Evolutionary conservation across 2,329 filamentous ascomycete genomes (phyloP).

Genomic region (Chaetomiaceae sp.): DNA sequence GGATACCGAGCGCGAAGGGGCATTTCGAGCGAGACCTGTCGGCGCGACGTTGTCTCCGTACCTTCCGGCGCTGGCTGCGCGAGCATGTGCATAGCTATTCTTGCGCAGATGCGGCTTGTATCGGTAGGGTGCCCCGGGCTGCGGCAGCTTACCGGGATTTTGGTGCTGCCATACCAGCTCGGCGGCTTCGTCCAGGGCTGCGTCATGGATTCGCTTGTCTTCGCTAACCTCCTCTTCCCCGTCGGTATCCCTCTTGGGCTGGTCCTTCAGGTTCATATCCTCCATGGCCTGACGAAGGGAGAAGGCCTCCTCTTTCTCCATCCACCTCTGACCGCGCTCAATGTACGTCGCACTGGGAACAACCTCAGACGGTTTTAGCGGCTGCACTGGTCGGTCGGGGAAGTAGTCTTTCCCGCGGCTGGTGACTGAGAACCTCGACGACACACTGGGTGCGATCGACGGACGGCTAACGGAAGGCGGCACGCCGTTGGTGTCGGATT

Average conservation of each 20-base stretch:
- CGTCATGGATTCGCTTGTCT: slow-evolving; percentile 57
- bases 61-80: slow-evolving; percentile 52
- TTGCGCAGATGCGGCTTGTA: slow-evolving; percentile 65
- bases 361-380: slow-evolving; percentile 53
- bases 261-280: slow-evolving; percentile 56
- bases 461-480: slow-evolving; percentile 28
- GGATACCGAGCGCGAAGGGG: slow-evolving; percentile 42
- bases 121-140: slow-evolving; percentile 57
- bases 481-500: slow-evolving; percentile 27
- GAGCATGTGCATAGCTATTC: slow-evolving; percentile 64
- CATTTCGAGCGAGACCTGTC: slow-evolving; percentile 41
- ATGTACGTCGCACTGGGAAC: slow-evolving; percentile 64
- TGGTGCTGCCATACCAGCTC: slow-evolving; percentile 74
- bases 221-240: slow-evolving; percentile 40
- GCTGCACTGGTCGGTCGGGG: slow-evolving; percentile 36
- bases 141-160: slow-evolving; percentile 48
- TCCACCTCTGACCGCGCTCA: slow-evolving; percentile 68
- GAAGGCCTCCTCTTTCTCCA: slow-evolving; percentile 71
- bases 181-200: slow-evolving; percentile 69
- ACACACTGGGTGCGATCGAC: slow-evolving; percentile 42
- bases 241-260: slow-evolving; percentile 21
- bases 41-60: slow-evolving; percentile 42
- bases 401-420: slow-evolving; percentile 48
- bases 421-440: slow-evolving; percentile 45
- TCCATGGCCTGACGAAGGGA: slow-evolving; percentile 67